A percentile compares a stretch with the other conserved stretches of the same genome.
Conservation (phyloP, 2,329 filamentous ascomycete genomes). For the Hawksworthiomyces lignivorus region DNA sequence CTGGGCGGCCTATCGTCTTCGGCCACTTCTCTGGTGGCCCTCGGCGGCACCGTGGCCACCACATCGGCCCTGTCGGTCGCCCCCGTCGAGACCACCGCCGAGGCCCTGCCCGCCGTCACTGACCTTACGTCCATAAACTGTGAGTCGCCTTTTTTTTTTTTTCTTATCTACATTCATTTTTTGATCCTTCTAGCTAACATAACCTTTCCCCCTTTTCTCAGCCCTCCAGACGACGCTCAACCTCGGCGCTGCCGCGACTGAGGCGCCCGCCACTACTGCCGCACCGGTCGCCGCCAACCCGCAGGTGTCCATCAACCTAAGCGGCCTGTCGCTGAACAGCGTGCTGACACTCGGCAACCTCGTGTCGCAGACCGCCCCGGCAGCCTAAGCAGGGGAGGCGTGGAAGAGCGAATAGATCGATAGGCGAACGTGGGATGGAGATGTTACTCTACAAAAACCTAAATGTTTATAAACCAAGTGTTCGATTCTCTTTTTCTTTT, state of each 20-base stretch:
- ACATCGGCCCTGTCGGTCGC: background rate
- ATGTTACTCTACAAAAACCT: too few species aligned
- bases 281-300: conserved; percentile 20
- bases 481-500: too few species aligned
- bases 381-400: conserved; percentile 3
- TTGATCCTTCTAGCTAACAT: conserved; percentile 3
- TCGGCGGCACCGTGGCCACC: background rate
- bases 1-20: background rate
- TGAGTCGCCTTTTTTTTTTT: too few species aligned
- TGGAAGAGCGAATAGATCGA: too few species aligned
- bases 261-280: conserved; percentile 15
- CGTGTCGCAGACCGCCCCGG: conserved; percentile 18
- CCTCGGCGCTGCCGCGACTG: conserved; percentile 19
- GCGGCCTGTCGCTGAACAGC: conserved; percentile 34
- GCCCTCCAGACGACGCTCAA: conserved; percentile 21
- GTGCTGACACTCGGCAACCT: conserved; percentile 38
- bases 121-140: background rate
- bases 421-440: too few species aligned
- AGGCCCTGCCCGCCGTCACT: conserved; percentile 1
- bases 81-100: conserved; percentile 1
- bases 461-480: too few species aligned
- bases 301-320: conserved; percentile 28
- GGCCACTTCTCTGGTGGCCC: background rate
- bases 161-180: background rate
- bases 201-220: too few species aligned